Evolutionary conservation across 306 rosid genomes (phyloP).

Genomic region (Pyrus communis): DNA sequence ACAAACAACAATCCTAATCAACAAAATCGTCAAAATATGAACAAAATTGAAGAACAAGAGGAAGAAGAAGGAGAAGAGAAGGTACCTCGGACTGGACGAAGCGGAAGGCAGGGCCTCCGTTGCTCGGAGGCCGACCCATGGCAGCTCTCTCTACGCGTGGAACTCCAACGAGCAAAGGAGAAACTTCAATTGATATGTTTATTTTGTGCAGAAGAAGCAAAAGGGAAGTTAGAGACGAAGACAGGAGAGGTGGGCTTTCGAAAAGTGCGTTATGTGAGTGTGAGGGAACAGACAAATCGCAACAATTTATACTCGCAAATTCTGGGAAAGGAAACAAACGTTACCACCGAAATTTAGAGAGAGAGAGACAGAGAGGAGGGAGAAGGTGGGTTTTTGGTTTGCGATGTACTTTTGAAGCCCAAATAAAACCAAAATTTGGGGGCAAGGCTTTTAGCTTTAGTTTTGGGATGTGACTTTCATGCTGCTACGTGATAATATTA

Average conservation of each 20-base stretch:
- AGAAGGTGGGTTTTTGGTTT: background rate
- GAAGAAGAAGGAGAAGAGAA: background rate
- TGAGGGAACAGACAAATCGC: background rate
- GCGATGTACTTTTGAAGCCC: background rate
- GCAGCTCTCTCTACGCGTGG: background rate
- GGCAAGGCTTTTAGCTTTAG: background rate
- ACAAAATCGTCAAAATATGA: background rate
- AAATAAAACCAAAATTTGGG: background rate
- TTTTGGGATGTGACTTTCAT: too few relatives aligned
- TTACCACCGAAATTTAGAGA: background rate
- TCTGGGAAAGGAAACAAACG: background rate
- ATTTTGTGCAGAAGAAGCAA: background rate
- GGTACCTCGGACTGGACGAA: conserved; percentile 70
- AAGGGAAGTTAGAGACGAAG: background rate
- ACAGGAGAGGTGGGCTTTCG: background rate
- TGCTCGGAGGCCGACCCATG: conserved; percentile 97
- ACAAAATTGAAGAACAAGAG: background rate
- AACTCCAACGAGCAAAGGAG: conserved; percentile 9
- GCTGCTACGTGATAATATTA: too few relatives aligned
- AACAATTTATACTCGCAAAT: background rate
- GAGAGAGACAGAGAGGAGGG: background rate
- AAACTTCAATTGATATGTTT: background rate
- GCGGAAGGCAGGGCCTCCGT: conserved; percentile 97
- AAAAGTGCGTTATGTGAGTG: background rate
- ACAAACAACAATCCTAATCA: background rate